Base-by-base conservation (phyloP, 176 grass and related monocot species). In the Phoenix roebelenii region DNA sequence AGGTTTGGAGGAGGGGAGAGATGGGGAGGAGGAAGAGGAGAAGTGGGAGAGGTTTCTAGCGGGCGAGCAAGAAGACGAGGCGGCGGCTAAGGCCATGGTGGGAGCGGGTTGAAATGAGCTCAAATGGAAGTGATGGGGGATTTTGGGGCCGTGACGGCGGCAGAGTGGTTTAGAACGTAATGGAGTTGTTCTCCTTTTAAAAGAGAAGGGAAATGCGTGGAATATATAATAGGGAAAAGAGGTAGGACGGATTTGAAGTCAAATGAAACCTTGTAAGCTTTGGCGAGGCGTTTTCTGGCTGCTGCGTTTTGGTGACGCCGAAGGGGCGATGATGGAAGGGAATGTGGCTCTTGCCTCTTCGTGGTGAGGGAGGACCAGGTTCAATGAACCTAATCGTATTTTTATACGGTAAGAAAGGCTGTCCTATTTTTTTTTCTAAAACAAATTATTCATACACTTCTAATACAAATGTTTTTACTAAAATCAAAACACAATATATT, bases 371-470 rank as follows among this genome's bases (percentile, higher is more conserved):
- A 75, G 59, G 82, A 58, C 76, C 85, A 86, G 90, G 76, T 95
- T 89, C 82, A 78, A 89, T 89, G 85, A 72, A 86, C 72, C 78
- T 53, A 72, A 44, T 44, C 35, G 35, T 24, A 32, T 17, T 23
- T 61, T 68, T 16, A 28, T 23, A 19, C 54, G 4, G 44, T 22
- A 5, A 64, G 7, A 9, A 64, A 54, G 18, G 10, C 30, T n/a
- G 20, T 20, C 0, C 0, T 20, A 20, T 73, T 26, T 4, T 26
- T 26, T 26, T 26, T 26, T 26, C 25, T 26, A 20, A 20, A 20
- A 20, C 20, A 20, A 20, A 20, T 20, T 20, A 20, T 20, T 20
- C 20, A 20, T 20, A 20, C 20, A 0, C 0, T 20, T 20, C 0
- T 20, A 20, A 20, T 20, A 20, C 20, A 20, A 20, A 20, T 20